A percentile compares a stretch with the other conserved stretches of the same genome.
These are phyloP conservation scores for Pseudomicrostroma phylloplanum DNA, from an alignment of 1,284 basidiomycete genomes.

Conservation along the genomic window DNA sequence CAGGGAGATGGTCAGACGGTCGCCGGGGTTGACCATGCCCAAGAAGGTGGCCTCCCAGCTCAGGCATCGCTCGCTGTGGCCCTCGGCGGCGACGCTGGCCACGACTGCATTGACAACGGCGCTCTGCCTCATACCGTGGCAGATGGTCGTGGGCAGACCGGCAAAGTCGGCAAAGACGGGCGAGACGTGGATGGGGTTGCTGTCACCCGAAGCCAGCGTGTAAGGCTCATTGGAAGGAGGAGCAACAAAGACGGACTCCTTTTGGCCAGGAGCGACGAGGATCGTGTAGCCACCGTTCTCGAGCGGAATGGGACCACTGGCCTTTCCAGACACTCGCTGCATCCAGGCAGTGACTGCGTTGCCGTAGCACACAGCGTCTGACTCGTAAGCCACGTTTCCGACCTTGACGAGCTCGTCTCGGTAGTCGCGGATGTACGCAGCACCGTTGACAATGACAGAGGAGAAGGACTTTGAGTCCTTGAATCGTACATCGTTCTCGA, in stretches of 20 bases:
- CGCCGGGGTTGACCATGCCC: conserved; percentile 94
- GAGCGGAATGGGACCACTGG: conserved; percentile 71
- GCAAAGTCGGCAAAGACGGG: conserved; percentile 96
- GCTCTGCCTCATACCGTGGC: conserved; percentile 93
- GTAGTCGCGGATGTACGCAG: conserved; percentile 39
- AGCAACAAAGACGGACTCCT: conserved; percentile 35
- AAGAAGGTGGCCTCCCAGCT: conserved; percentile 60
- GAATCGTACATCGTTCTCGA: conserved; percentile 77
- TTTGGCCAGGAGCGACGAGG: conserved; percentile 11
- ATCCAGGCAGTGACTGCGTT: conserved; percentile 92
- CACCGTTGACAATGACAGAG: conserved; percentile 71
- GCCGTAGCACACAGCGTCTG: conserved; percentile 52
- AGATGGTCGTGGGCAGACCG: conserved; percentile 88
- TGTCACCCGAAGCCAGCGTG: conserved; percentile 91
- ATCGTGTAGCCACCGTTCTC: conserved; percentile 66
- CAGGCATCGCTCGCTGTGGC: conserved; percentile 68
- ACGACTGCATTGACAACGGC: conserved; percentile 88
- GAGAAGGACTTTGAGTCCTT: conserved; percentile 82
- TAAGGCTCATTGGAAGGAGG: conserved; percentile 85
- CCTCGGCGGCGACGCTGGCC: conserved; percentile 88
- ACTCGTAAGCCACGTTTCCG: conserved; percentile 36
- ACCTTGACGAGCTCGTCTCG: conserved; percentile 40
- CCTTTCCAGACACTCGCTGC: conserved; percentile 74
- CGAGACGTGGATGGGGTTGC: conserved; percentile 95
- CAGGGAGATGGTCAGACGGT: conserved; percentile 79